A percentile compares a stretch with the other conserved stretches of the same genome.
These are phyloP conservation scores for Monosporascus sp. DNA, from an alignment of 2,329 filamentous ascomycete species.

Conservation along the genomic window DNA sequence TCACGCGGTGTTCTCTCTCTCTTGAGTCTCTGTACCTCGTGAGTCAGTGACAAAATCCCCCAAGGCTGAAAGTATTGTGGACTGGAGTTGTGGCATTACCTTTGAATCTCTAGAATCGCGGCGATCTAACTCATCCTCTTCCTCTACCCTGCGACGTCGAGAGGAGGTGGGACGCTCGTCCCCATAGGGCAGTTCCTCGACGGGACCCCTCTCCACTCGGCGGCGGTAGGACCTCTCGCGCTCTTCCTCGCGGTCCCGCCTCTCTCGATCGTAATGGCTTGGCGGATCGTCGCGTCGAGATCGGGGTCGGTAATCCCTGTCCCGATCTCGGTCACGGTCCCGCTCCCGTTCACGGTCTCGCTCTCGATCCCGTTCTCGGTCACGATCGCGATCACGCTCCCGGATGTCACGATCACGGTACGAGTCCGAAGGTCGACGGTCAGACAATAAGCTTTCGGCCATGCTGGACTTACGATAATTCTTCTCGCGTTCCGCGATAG, in stretches of 20 bases:
- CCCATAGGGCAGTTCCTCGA: slow-evolving; percentile 88
- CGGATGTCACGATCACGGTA: slow-evolving; percentile 35
- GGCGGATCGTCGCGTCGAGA: slow-evolving; percentile 55
- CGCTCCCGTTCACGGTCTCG: slow-evolving; percentile 37
- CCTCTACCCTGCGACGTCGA: slow-evolving; percentile 72
- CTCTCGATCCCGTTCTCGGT: slow-evolving; percentile 34
- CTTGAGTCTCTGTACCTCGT: slow-evolving; percentile 44
- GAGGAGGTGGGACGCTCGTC: slow-evolving; percentile 62
- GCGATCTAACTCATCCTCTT: slow-evolving; percentile 64
- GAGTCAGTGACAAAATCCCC: slow-evolving; percentile 20
- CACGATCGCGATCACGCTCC: slow-evolving; percentile 32
- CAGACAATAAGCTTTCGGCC: slow-evolving; percentile 57
- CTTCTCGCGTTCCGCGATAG: slow-evolving; percentile 87
- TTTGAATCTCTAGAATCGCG: slow-evolving; percentile 64
- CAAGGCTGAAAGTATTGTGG: neutral
- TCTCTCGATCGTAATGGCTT: slow-evolving; percentile 76
- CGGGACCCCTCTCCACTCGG: slow-evolving; percentile 60
- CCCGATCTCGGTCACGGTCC: slow-evolving; percentile 31
- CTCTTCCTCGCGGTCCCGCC: slow-evolving; percentile 83
- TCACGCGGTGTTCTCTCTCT: slow-evolving; percentile 55
- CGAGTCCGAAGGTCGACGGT: slow-evolving; percentile 44
- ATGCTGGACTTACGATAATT: slow-evolving; percentile 79
- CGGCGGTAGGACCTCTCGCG: slow-evolving; percentile 83
- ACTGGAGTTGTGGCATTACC: slow-evolving; percentile 32
- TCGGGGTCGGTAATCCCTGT: slow-evolving; percentile 39